Base-by-base conservation (phyloP, 305 asterid species). In the Fraxinus platypoda region DNA sequence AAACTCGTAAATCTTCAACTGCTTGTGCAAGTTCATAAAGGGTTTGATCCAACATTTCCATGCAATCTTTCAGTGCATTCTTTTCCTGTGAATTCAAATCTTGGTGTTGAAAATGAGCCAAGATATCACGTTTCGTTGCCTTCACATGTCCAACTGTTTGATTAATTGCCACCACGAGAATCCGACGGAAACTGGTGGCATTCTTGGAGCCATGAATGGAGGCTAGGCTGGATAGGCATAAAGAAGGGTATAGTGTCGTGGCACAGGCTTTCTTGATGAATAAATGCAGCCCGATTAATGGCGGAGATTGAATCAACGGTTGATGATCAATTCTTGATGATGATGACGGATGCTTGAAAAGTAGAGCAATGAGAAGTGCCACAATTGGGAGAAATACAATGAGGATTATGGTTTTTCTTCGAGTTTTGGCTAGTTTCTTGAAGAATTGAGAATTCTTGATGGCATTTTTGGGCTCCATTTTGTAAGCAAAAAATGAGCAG, bases 31-130 rank as follows among this genome's bases (percentile, higher is more conserved):
- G 91, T 72, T 93, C 92, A 71, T 90, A 90, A 0, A 49, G 26
- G 1, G 95, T 90, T 81, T 90, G 94, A 62, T 93, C 95, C 26
- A 91, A 86, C 92, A 91, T 80, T 77, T 91, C 90, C 78, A 86
- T 43, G 89, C 97, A 93, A 73, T 91, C 95, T 26, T 23, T 74
- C 8, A 89, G 81, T 0, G 94, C 90, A 9, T 88, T 90, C 77
- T 80, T 84, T 84, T 88, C 88, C 52, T 13, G 87, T 3, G 81
- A 2, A 82, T 75, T 81, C 86, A 85, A 57, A 23, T 88, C 88
- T 76, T 84, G 93, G 23, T 41, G 81, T 30, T 41, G 8, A 78
- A 91, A 87, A 75, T 83, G 87, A 7, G 43, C 70, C 68, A 25
- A 35, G 57, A 87, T 72, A 41, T 64, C 13, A 5, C 6, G 21